Evolutionary conservation across 2,329 filamentous ascomycete genomes (phyloP), one percentile per base, ranked within the genome.

Genomic region (Trichoderma aggressivum): DNA sequence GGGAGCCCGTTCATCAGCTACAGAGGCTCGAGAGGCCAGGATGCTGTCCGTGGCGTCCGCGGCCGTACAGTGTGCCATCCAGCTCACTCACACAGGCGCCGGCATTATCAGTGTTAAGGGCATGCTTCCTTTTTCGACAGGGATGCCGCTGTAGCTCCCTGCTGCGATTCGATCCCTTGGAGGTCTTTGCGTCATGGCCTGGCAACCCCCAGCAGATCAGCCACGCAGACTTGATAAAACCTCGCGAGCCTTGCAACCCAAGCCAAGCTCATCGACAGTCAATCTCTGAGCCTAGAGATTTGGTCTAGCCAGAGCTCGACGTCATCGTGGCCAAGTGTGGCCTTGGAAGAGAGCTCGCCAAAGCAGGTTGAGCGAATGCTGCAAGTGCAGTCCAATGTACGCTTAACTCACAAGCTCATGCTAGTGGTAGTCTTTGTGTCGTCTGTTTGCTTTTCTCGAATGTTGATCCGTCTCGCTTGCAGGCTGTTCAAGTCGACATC

Each of bases 261-360:
- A 28, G 30, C 39, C 59, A 18, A 18, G 21, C 18, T 47, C 39
- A 36, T 60, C 30, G 56, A 39, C 55, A 16, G 56, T 26, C 66
- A 30, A 26, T 60, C 66, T 59, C 39, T 36, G 16, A 36, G 39
- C 36, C 3, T 21, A 7, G 39, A 36, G n/a, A 53, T 61, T 53
- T 21, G 26, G 28, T n/a, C 30, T 39, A 21, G 55, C 55, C 21
- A 12, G 18, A 43, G 50, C 39, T 43, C 58, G 61, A 71, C 69
- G 69, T 71, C 69, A 71, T 71, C n/a, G 68, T 47, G 69, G 61
- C 69, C 34, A 61, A 71, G 34, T 21, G 12, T 21, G 39, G 28
- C 26, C 63, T 66, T 58, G 32, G 24, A 68, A 32, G 62, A 69
- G 53, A 50, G 36, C 55, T 68, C 65, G 28, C 53, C 36, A 60